Conservation (phyloP, 148 eudicot genomes). For the Rhododendron ferrugineum region DNA sequence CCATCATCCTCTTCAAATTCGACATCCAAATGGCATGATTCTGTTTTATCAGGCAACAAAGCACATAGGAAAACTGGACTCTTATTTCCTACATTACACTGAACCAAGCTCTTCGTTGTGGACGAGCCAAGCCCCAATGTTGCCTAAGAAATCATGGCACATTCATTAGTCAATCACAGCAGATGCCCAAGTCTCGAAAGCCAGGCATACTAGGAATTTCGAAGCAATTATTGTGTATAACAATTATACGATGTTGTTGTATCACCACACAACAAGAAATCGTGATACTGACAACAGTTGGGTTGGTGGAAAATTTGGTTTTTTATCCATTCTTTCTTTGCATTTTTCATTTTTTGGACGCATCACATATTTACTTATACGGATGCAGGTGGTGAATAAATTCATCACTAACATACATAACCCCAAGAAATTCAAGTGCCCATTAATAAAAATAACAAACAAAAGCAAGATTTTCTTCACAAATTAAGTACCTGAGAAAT, state of each 20-base stretch:
- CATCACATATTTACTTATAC: background rate
- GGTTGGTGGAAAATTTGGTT: background rate
- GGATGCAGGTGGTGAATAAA: background rate
- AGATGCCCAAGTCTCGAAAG: background rate
- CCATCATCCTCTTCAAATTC: constrained; percentile 82
- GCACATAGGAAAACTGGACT: constrained; percentile 80
- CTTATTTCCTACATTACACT: constrained; percentile 78
- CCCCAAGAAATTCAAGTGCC: background rate
- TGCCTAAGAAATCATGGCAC: constrained; percentile 42
- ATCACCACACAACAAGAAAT: background rate
- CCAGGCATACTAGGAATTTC: background rate
- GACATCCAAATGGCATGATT: constrained; percentile 75
- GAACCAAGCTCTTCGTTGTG: constrained; percentile 47
- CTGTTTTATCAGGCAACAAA: constrained; percentile 61
- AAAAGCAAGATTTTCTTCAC: background rate
- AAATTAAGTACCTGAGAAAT: constrained; percentile 58
- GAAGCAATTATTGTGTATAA: background rate
- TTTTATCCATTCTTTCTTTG: background rate
- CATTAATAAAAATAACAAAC: background rate
- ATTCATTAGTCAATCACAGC: background rate
- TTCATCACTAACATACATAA: background rate
- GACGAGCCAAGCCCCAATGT: constrained; percentile 66
- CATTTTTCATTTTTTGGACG: background rate
- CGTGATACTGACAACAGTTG: background rate
- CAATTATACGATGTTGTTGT: background rate